Conservation (phyloP, 2,329 filamentous ascomycete species). For the Magnaporthiopsis incrustans region DNA sequence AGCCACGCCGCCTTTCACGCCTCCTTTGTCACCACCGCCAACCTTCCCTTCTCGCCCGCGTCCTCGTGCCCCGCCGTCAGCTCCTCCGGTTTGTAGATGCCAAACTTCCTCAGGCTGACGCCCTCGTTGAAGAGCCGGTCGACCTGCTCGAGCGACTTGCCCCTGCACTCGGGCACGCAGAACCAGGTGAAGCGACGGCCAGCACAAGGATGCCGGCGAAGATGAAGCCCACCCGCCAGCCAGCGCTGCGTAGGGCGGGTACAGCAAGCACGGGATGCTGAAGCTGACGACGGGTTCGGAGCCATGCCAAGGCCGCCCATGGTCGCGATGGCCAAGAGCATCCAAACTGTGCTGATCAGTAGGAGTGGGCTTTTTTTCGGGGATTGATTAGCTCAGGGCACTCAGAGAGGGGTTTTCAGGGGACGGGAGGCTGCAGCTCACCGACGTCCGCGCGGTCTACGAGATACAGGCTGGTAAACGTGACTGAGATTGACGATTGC, state of each 20-base stretch:
- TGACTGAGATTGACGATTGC: conserved; percentile 3
- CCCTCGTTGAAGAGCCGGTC: conserved; percentile 11
- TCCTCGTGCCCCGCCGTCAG: too few relatives aligned
- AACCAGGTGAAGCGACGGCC: conserved; percentile 11
- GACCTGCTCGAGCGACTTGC: conserved; percentile 13
- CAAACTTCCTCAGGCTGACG: conserved; percentile 2
- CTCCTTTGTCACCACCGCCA: too few relatives aligned
- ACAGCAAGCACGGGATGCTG: conserved; percentile 9
- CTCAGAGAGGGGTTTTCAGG: not conserved
- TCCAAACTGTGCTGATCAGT: conserved; percentile 20
- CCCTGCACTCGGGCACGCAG: conserved; percentile 11
- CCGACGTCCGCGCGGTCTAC: conserved; percentile 10
- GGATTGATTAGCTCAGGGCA: not conserved
- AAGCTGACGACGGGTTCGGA: conserved; percentile 8
- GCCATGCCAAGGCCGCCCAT: conserved; percentile 28
- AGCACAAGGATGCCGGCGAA: not conserved
- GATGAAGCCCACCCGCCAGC: conserved; percentile 10
- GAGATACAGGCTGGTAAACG: conserved; percentile 1
- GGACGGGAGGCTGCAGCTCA: not conserved
- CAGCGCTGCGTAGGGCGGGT: conserved; percentile 9
- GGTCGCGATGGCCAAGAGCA: conserved; percentile 21
- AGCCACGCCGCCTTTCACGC: too few relatives aligned
- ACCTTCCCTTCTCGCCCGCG: too few relatives aligned
- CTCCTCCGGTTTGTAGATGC: too few relatives aligned
- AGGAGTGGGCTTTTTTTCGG: conserved; percentile 12